phyloP scores from a whole-genome alignment of 2,329 filamentous ascomycete genomes.

The Harringtonia lauricola region DNA sequence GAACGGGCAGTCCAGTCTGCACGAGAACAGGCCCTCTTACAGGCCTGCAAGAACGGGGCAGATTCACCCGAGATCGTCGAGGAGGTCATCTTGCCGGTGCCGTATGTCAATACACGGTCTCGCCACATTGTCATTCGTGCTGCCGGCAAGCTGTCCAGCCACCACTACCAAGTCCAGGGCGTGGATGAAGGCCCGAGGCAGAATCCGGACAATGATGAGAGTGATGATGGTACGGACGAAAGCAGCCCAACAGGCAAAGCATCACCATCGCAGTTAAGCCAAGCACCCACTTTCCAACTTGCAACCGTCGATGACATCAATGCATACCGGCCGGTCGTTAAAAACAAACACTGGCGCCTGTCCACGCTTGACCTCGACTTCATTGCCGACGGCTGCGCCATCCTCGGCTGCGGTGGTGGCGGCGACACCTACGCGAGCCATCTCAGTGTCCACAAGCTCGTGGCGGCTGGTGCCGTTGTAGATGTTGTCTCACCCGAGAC shows the following conservation, averaged over 20 bases:
- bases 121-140: neutral
- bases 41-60: neutral
- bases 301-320: no score
- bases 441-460: neutral
- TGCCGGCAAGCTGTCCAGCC: neutral
- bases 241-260: no score
- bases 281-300: no score
- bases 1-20: neutral
- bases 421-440: conserved; percentile 34
- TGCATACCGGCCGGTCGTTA: conserved; percentile 36
- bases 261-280: no score
- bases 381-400: conserved; percentile 47
- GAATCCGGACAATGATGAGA: no score
- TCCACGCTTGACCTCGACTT: conserved; percentile 45
- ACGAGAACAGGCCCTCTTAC: neutral
- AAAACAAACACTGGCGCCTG: conserved; percentile 43
- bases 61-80: neutral
- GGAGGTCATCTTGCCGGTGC: neutral
- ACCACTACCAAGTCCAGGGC: conserved; percentile 23
- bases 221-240: no score
- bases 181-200: no score
- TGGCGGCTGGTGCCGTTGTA: neutral
- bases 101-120: neutral
- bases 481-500: neutral
- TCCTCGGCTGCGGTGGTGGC: conserved; percentile 49